Evolutionary conservation across 2,329 filamentous ascomycete genomes (phyloP).

Genomic region (Orbilia brochopaga): DNA sequence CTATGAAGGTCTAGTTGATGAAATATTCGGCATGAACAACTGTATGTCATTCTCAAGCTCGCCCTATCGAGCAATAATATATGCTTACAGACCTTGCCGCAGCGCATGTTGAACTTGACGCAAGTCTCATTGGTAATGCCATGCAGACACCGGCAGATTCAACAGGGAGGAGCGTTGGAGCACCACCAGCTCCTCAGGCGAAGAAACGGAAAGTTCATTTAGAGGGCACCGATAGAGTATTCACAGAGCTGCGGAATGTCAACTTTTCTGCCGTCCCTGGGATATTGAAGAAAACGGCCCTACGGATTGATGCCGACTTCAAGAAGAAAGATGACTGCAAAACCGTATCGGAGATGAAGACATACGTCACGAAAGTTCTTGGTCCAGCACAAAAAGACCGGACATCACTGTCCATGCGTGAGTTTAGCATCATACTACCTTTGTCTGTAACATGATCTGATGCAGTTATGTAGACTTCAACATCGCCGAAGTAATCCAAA

Average conservation of each 20-base stretch:
- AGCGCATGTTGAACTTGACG: constrained; percentile 80
- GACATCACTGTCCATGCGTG: constrained; percentile 49
- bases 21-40: constrained; percentile 87
- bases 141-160: constrained; percentile 31
- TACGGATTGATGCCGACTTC: constrained; percentile 83
- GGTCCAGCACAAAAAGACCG: constrained; percentile 56
- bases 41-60: constrained; percentile 60
- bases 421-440: constrained; percentile 54
- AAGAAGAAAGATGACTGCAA: constrained; percentile 85
- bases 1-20: constrained; percentile 94
- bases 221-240: constrained; percentile 87
- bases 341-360: constrained; percentile 86
- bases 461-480: constrained; percentile 35
- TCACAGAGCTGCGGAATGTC: constrained; percentile 82
- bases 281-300: constrained; percentile 86
- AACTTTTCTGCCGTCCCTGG: constrained; percentile 95
- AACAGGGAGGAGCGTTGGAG: constrained; percentile 40
- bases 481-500: constrained; percentile 91
- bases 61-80: background rate
- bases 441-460: background rate
- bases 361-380: constrained; percentile 92
- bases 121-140: constrained; percentile 36
- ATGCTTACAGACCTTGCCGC: background rate
- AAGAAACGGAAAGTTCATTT: constrained; percentile 86
- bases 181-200: constrained; percentile 63